Base-by-base conservation (phyloP, 2,329 filamentous ascomycete genomes). In the Graphilbum sp. region DNA sequence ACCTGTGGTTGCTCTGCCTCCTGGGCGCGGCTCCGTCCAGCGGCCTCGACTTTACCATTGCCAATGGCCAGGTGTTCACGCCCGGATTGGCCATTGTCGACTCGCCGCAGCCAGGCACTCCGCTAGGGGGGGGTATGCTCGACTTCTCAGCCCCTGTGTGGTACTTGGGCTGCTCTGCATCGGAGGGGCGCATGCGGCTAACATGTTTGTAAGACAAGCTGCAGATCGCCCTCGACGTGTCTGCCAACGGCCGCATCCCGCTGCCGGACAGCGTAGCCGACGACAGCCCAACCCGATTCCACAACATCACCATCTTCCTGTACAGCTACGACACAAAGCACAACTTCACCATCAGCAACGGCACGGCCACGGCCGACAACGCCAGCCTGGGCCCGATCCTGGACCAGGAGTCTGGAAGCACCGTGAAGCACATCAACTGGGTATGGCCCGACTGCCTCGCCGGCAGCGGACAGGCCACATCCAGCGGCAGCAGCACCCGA, bases 351-450 rank as follows among this genome's bases (percentile, higher is more conserved):
- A 67, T 81, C 42, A 69, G 71, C 4, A 80, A 80, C 52, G 68
- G 71, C 36, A 77, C 72, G 3, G 63, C 62, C 5, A 57, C 62
- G 4, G 52, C 54, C 5, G 79, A 79, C 52, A 63, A 66, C 37
- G 67, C 66, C 8, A 75, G 67, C 32, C 54, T 76, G 7, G 70
- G 72, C 2, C 62, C 75, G 36, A 75, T 83, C 39, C 67, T 83
- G 60, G 52, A 57, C 21, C 70, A 77, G 44, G 76, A 83, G 49
- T 55, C 65, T 1, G 68, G 69, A 4, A 79, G 75, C 49, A 82
- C 78, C 0, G 79, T 83, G 32, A 83, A 83, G 52, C 77, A 83
- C 50, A 65, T 82, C 43, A 75, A 76, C 50, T 83, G 78, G 74
- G 60, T 69, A 17, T 83, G 77, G 77, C 78, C 79, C 0, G 66